Evolutionary conservation across 2,329 filamentous ascomycete genomes (phyloP).

Genomic region (Nemania serpens): DNA sequence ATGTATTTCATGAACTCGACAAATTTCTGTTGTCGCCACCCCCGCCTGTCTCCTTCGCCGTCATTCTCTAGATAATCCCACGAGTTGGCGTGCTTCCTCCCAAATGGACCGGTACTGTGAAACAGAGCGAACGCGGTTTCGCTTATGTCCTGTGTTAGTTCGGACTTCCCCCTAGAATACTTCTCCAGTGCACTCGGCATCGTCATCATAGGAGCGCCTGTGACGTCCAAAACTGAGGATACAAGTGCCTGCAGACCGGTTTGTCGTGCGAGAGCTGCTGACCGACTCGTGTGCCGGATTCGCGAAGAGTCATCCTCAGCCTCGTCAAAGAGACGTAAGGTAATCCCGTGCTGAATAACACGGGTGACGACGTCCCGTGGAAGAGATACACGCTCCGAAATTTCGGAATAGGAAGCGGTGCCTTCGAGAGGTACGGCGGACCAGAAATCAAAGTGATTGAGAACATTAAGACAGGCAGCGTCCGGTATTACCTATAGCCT

Average conservation of each 20-base stretch:
- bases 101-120: constrained; percentile 40
- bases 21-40: constrained; percentile 47
- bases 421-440: constrained; percentile 53
- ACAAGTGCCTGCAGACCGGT: constrained; percentile 44
- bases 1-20: constrained; percentile 48
- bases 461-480: constrained; percentile 49
- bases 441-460: constrained; percentile 60
- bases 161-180: constrained; percentile 40
- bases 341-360: constrained; percentile 46
- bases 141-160: constrained; percentile 42
- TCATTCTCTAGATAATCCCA: constrained; percentile 50
- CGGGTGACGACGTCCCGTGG: constrained; percentile 47
- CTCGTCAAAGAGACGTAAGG: constrained; percentile 46
- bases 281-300: constrained; percentile 46
- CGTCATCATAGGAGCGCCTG: constrained; percentile 44
- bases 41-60: constrained; percentile 45
- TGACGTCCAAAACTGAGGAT: constrained; percentile 45
- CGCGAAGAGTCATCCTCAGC: constrained; percentile 36
- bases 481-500: constrained; percentile 51
- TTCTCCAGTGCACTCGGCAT: constrained; percentile 42
- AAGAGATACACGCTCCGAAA: constrained; percentile 45
- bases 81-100: constrained; percentile 40
- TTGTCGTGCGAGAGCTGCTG: constrained; percentile 44
- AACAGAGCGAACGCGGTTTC: constrained; percentile 46
- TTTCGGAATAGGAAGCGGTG: constrained; percentile 48